Conservation (phyloP, 805 yeast genomes). For the Candida xyloterini region DNA sequence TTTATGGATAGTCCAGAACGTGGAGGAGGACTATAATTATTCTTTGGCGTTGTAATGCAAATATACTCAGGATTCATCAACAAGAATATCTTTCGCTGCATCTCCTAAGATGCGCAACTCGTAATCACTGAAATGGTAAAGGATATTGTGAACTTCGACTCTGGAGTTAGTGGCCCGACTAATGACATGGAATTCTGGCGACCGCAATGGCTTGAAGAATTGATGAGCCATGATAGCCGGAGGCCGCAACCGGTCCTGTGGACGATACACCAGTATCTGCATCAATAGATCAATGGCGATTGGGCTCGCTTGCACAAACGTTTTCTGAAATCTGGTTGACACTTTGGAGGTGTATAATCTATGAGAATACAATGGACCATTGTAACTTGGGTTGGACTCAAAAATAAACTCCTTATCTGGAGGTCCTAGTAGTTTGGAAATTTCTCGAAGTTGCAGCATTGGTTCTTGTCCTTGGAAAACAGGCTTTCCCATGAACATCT, state of each 20-base stretch:
- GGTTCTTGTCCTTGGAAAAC: constrained; percentile 95
- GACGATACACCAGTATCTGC: constrained; percentile 85
- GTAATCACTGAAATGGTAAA: constrained; percentile 70
- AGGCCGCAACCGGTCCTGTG: constrained; percentile 77
- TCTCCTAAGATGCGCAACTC: constrained; percentile 42
- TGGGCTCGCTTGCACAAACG: constrained; percentile 73
- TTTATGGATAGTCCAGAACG: constrained; percentile 92
- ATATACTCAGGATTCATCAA: constrained; percentile 14
- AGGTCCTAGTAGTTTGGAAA: constrained; percentile 86
- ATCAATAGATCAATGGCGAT: constrained; percentile 83
- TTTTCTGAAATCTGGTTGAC: constrained; percentile 47
- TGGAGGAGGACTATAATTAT: constrained; percentile 94
- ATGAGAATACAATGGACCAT: constrained; percentile 70
- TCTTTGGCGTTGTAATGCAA: constrained; percentile 55
- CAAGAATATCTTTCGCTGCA: constrained; percentile 24
- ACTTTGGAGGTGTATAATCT: constrained; percentile 38
- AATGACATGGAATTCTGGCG: constrained; percentile 39
- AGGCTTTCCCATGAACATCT: constrained; percentile 87
- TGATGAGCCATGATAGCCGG: constrained; percentile 81
- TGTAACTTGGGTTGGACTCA: constrained; percentile 70
- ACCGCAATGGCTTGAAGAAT: constrained; percentile 83
- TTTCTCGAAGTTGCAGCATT: constrained; percentile 82
- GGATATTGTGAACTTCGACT: constrained; percentile 36
- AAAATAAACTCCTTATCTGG: constrained; percentile 72
- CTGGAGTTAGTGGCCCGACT: constrained; percentile 35